Evolutionary conservation across 345 rosid species (phyloP).

Genomic region (Raphanus raphanistrum): DNA sequence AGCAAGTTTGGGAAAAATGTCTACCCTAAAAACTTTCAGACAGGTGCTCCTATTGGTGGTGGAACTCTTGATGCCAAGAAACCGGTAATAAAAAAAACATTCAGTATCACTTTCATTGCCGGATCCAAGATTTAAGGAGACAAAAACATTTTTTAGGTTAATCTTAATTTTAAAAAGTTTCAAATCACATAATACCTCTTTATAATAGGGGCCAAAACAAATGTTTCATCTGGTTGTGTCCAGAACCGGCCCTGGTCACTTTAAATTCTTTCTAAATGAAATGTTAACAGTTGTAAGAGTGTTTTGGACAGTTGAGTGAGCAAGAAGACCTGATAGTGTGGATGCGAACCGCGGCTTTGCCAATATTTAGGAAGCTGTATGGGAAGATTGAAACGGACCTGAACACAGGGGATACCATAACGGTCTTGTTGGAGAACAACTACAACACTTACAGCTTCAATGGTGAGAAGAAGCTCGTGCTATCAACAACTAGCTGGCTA

Average conservation of each 20-base stretch:
- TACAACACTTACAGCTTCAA: slow-evolving; percentile 92
- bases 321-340: slow-evolving; percentile 96
- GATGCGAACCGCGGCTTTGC: slow-evolving; percentile 99
- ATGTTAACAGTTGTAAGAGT: slow-evolving; percentile 6
- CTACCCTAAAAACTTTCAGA: slow-evolving; percentile 72
- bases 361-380: slow-evolving; percentile 91
- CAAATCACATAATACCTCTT: too few species aligned
- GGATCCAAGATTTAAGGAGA: too few species aligned
- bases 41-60: slow-evolving; percentile 61
- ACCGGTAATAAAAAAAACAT: slow-evolving; percentile 47
- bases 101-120: background rate
- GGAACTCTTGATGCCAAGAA: slow-evolving; percentile 37
- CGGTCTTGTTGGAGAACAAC: slow-evolving; percentile 55
- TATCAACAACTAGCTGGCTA: slow-evolving; percentile 95
- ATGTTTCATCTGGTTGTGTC: background rate
- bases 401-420: slow-evolving; percentile 49
- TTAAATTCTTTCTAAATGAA: background rate
- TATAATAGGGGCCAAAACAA: background rate
- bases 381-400: slow-evolving; percentile 89
- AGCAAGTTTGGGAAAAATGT: slow-evolving; percentile 79
- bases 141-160: too few species aligned
- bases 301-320: slow-evolving; percentile 62
- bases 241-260: background rate
- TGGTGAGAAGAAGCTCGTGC: slow-evolving; percentile 91
- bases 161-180: too few species aligned